Percentiles rank a stretch among this genome's conserved stretches.
Conservation (phyloP, 192 early-diverging fungal species). For the Coemansia sp. region DNA sequence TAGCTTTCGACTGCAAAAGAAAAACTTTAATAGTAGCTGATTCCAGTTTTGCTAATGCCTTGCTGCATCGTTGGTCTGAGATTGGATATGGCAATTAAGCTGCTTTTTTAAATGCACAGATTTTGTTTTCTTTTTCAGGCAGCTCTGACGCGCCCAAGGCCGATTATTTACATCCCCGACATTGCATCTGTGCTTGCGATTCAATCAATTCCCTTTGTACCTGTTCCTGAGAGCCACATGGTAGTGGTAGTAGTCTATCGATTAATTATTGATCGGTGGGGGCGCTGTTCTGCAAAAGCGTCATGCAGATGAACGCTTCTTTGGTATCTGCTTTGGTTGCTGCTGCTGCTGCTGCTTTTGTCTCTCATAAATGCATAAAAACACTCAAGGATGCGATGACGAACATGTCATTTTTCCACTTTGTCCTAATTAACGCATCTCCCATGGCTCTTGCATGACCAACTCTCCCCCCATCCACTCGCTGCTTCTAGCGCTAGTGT, state of each 20-base stretch:
- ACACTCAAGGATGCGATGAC: not conserved
- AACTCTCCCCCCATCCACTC: not conserved
- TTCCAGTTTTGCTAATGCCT: too few species aligned
- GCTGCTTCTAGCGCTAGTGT: not conserved
- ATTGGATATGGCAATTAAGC: too few species aligned
- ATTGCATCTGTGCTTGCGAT: too few species aligned
- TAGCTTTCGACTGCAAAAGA: too few species aligned
- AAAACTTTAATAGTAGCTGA: too few species aligned
- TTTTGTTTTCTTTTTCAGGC: too few species aligned
- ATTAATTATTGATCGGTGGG: constrained; percentile 16
- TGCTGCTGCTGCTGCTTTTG: not conserved
- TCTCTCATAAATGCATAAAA: constrained; percentile 2
- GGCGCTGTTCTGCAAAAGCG: not conserved
- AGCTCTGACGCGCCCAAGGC: too few species aligned
- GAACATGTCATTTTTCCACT: not conserved
- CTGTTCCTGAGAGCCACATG: not conserved
- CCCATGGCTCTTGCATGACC: constrained; percentile 1
- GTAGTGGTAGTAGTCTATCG: constrained; percentile 16
- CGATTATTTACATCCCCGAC: too few species aligned
- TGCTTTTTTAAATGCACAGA: too few species aligned
- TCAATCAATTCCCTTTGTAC: not conserved
- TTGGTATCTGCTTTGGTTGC: not conserved
- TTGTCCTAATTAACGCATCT: constrained; percentile 8
- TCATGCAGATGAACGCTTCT: not conserved
- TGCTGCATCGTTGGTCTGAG: too few species aligned